Evolutionary conservation across 1,139 yeast species (phyloP).

Genomic region (Suhomyces terraborum): DNA sequence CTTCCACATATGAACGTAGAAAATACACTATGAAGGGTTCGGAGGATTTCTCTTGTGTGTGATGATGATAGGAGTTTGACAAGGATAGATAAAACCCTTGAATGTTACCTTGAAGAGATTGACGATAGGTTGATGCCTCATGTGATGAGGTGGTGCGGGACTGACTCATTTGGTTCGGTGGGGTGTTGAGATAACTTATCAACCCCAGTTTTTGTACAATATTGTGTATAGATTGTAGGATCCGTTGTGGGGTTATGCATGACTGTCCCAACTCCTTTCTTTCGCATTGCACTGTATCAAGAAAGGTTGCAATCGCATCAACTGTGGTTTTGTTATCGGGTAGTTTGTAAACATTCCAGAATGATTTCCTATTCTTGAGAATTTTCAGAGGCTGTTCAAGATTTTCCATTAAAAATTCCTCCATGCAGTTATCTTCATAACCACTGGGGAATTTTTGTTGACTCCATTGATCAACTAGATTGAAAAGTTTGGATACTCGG

Average conservation of each 20-base stretch:
- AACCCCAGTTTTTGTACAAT: conserved; percentile 27
- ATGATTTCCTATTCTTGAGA: background rate
- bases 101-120: conserved; percentile 22
- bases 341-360: conserved; percentile 15
- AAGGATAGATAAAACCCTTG: conserved; percentile 33
- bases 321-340: conserved; percentile 13
- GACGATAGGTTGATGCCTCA: conserved; percentile 13
- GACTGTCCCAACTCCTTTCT: background rate
- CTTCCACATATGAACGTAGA: conserved; percentile 50
- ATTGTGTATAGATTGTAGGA: conserved; percentile 24
- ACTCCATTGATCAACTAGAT: conserved; percentile 16
- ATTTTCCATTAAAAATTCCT: conserved; percentile 9
- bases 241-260: conserved; percentile 18
- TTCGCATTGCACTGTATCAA: conserved; percentile 13
- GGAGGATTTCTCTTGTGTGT: conserved; percentile 15
- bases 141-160: conserved; percentile 2
- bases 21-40: conserved; percentile 39
- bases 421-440: conserved; percentile 10
- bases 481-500: conserved; percentile 33
- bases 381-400: background rate
- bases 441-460: background rate
- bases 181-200: conserved; percentile 27
- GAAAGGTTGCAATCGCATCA: conserved; percentile 12
- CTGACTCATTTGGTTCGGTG: conserved; percentile 5
- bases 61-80: conserved; percentile 23